These are phyloP conservation scores for Centrapalus pauciflorus DNA, from an alignment of 129 eudicot species.

Conservation along the genomic window DNA sequence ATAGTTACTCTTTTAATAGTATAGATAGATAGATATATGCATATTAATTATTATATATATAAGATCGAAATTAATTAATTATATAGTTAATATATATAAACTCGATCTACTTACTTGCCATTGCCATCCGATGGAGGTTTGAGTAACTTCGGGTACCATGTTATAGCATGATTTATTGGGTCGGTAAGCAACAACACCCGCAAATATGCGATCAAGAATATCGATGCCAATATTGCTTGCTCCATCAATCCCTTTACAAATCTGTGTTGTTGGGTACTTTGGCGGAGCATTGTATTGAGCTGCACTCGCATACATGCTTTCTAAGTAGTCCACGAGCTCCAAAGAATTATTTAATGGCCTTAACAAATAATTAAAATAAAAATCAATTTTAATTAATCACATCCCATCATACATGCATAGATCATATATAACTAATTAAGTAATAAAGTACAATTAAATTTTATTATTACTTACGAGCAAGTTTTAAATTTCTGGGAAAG, in stretches of 20 bases:
- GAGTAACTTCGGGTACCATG: background rate
- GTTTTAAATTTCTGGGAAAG: slow-evolving; percentile 52
- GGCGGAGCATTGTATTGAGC: slow-evolving; percentile 66
- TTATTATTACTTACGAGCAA: slow-evolving; percentile 44
- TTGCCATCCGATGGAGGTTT: slow-evolving; percentile 43
- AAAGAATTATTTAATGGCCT: slow-evolving; percentile 34
- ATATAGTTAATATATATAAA: no score
- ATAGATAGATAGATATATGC: no score
- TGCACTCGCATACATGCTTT: slow-evolving; percentile 29
- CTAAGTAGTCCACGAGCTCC: slow-evolving; percentile 44
- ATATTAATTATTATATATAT: no score
- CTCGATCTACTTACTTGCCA: slow-evolving; percentile 91
- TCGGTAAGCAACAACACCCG: slow-evolving; percentile 37
- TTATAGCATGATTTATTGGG: slow-evolving; percentile 27
- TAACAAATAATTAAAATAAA: background rate
- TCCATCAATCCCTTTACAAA: slow-evolving; percentile 58
- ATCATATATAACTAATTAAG: no score
- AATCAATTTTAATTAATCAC: background rate
- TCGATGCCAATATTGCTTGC: slow-evolving; percentile 42
- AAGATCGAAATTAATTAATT: no score
- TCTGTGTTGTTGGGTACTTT: slow-evolving; percentile 34
- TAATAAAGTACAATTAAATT: background rate
- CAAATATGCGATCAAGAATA: slow-evolving; percentile 46
- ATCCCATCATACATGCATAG: no score
- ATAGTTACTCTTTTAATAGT: no score